Evolutionary conservation across 1,284 basidiomycete genomes (phyloP), one percentile per base, ranked within the genome.

Genomic region (Leccinum solheimii): DNA sequence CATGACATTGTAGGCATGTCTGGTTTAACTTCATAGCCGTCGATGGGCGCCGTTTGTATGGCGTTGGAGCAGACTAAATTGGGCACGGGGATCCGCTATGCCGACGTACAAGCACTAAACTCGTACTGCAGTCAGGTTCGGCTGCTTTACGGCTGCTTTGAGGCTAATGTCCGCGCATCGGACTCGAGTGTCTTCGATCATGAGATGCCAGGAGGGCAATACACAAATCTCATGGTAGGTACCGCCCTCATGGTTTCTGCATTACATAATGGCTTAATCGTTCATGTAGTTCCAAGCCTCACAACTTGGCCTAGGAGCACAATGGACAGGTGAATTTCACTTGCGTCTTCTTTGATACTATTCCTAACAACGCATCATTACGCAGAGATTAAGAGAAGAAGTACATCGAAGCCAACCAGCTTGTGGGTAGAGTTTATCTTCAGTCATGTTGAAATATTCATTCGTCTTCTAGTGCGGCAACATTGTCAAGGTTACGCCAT

Each of bases 191-290:
- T 98, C 64, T 99, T 98, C 75, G 96, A 97, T 75, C 97, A 99
- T 80, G 96, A 99, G 81, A 99, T 99, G 97, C 97, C 97, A 58
- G 97, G 97, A 77, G 97, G 96, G 56, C 94, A 97, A 76, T 97
- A 96, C 80, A 97, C 94, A 60, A 97, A 97, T 80, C 79, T 97
- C 67, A 94, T 94, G 91, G 91, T 92, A 70, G 56, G 84, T 67
- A 48, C 34, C 11, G 48, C 59, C 53, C 63, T 66, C 32, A 45
- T 60, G 58, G 16, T 23, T 62, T 62, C 36, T 53, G 34, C 58
- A 60, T 62, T 59, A 49, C 45, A 55, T 58, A n/a, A 56, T 50
- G 27, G 23, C 63, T 75, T 53, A 43, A 76, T 66, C 61, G 16
- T 58, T 57, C 64, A 26, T 63, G 61, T 78, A 95, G 91, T 99